phyloP scores from a whole-genome alignment of 148 eudicot species.

The Dysphania ambrosioides region DNA sequence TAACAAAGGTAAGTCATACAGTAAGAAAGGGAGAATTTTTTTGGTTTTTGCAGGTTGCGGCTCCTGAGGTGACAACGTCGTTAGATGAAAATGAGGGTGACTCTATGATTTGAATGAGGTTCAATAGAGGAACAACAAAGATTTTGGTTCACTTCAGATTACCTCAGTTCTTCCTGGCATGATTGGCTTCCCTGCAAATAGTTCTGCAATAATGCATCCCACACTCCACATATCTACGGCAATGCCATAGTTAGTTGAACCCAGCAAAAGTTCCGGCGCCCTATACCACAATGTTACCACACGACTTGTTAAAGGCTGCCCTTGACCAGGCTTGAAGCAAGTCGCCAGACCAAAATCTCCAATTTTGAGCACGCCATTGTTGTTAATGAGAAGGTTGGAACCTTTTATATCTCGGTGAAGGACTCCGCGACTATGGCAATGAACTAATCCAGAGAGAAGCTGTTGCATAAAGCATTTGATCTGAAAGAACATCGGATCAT shows the following conservation, averaged over 20 bases:
- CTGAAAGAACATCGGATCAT: slow-evolving; percentile 36
- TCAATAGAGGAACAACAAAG: background rate
- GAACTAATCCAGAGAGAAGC: slow-evolving; percentile 66
- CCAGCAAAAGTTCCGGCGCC: slow-evolving; percentile 83
- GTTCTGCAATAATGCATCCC: slow-evolving; percentile 83
- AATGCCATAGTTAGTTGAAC: slow-evolving; percentile 74
- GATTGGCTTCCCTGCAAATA: slow-evolving; percentile 82
- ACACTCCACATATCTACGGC: slow-evolving; percentile 86
- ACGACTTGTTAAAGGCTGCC: slow-evolving; percentile 73
- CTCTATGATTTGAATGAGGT: background rate
- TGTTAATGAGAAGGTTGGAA: slow-evolving; percentile 65
- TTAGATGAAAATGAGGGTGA: background rate
- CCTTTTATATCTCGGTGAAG: slow-evolving; percentile 84
- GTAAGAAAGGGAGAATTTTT: background rate
- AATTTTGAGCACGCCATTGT: slow-evolving; percentile 75
- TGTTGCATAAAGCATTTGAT: slow-evolving; percentile 76
- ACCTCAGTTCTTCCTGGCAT: slow-evolving; percentile 97
- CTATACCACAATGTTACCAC: slow-evolving; percentile 91
- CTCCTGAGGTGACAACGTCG: background rate
- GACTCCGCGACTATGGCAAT: slow-evolving; percentile 76
- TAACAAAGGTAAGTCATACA: background rate
- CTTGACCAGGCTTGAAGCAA: slow-evolving; percentile 50
- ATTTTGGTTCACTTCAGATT: slow-evolving; percentile 6
- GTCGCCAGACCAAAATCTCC: slow-evolving; percentile 90
- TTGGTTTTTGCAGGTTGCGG: background rate